Evolutionary conservation across 2,329 filamentous ascomycete genomes (phyloP).

Genomic region (Periconia digitata): DNA sequence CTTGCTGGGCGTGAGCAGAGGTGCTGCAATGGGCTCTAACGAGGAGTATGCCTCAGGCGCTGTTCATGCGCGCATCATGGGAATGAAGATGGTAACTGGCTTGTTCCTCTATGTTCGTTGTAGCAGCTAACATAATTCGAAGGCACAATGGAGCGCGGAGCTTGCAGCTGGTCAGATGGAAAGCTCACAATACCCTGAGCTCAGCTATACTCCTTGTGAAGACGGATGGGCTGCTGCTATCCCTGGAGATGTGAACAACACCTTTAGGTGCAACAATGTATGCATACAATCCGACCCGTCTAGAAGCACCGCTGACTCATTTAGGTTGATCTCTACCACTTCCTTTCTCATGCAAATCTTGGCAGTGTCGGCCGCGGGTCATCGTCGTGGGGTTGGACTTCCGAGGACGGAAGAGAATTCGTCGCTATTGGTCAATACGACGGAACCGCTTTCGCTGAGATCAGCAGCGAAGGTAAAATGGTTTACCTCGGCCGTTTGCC

Average conservation of each 20-base stretch:
- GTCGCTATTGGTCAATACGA: constrained; percentile 53
- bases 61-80: constrained; percentile 38
- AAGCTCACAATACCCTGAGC: constrained; percentile 28
- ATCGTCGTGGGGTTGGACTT: constrained; percentile 56
- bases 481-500: constrained; percentile 55
- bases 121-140: constrained; percentile 4
- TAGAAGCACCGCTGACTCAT: constrained; percentile 7
- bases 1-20: constrained; percentile 21
- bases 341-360: constrained; percentile 55
- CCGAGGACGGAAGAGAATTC: constrained; percentile 54
- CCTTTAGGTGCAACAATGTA: constrained; percentile 41
- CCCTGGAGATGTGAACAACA: constrained; percentile 37
- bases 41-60: constrained; percentile 38
- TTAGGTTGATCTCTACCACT: constrained; percentile 57
- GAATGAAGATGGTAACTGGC: constrained; percentile 29
- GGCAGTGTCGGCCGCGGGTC: constrained; percentile 48
- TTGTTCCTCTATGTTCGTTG: background rate
- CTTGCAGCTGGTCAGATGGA: constrained; percentile 28
- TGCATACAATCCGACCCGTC: constrained; percentile 2
- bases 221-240: constrained; percentile 37
- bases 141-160: constrained; percentile 29
- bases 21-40: constrained; percentile 23
- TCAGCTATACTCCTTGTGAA: constrained; percentile 33
- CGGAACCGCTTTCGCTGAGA: constrained; percentile 33
- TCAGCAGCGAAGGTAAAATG: constrained; percentile 51